Evolutionary conservation across 371 early-diverging fungal genomes (phyloP).

Genomic region (Apophysomyces ossiformis): DNA sequence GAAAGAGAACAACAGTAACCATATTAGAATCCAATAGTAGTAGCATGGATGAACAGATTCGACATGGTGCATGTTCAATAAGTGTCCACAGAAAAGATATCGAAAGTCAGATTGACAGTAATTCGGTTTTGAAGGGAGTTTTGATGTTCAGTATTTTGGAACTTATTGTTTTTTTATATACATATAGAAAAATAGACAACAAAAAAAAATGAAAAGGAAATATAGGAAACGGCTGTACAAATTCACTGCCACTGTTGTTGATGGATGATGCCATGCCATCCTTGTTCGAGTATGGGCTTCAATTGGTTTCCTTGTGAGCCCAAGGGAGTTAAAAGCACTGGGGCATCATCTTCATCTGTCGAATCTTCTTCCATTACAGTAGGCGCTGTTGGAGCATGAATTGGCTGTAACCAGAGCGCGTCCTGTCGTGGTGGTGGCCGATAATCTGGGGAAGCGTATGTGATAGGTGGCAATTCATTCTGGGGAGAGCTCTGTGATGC

Average conservation of each 20-base stretch:
- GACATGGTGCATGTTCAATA: too few relatives aligned
- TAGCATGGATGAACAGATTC: neutral
- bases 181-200: neutral
- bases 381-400: neutral
- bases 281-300: slow-evolving; percentile 1
- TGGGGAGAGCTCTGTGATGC: neutral
- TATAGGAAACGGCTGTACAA: neutral
- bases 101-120: too few relatives aligned
- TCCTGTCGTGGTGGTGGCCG: slow-evolving; percentile 24
- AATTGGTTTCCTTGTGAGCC: slow-evolving; percentile 1
- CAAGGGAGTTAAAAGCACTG: slow-evolving; percentile 2
- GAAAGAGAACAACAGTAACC: neutral
- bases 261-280: neutral
- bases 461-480: slow-evolving; percentile 20
- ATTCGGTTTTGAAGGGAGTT: too few relatives aligned
- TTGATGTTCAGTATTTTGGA: neutral
- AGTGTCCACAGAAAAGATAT: too few relatives aligned
- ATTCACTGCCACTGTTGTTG: neutral
- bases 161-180: slow-evolving; percentile 1
- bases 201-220: neutral
- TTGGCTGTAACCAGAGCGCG: slow-evolving; percentile 27
- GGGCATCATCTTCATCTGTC: slow-evolving; percentile 1
- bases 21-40: neutral
- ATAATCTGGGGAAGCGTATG: slow-evolving; percentile 32
- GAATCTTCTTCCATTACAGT: slow-evolving; percentile 3